These are phyloP conservation scores for Posidonia oceanica DNA, from an alignment of 116 monocot genomes.

Conservation along the genomic window DNA sequence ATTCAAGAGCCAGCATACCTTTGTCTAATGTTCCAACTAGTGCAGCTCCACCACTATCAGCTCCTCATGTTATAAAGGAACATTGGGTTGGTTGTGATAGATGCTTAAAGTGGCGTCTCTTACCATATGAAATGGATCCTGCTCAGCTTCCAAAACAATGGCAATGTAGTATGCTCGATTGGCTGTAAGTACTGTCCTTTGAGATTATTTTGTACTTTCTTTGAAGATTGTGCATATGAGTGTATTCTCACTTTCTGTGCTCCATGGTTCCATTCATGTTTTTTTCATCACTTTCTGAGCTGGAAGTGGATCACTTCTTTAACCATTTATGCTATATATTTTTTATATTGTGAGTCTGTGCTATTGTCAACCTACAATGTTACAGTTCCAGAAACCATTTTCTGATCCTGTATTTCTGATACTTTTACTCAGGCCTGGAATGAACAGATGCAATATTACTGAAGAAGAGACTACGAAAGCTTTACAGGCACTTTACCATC, in stretches of 20 bases:
- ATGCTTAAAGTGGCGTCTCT: constrained; percentile 82
- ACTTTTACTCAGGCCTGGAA: constrained; percentile 55
- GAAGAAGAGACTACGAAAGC: constrained; percentile 82
- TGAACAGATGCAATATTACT: constrained; percentile 67
- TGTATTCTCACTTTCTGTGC: neutral
- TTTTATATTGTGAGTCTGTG: too few relatives aligned
- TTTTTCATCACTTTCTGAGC: too few relatives aligned
- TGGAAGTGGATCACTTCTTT: too few relatives aligned
- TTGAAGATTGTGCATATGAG: neutral
- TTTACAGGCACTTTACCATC: constrained; percentile 47
- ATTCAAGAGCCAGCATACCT: constrained; percentile 7
- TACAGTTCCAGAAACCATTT: neutral
- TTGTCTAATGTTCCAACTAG: constrained; percentile 8
- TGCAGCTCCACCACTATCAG: constrained; percentile 18
- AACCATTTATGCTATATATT: too few relatives aligned
- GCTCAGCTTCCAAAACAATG: constrained; percentile 69
- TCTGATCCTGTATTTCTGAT: constrained; percentile 6
- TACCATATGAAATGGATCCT: constrained; percentile 63
- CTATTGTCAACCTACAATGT: too few relatives aligned
- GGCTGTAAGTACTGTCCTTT: constrained; percentile 74
- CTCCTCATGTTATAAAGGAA: constrained; percentile 62
- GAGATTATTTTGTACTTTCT: neutral
- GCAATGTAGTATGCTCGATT: constrained; percentile 73
- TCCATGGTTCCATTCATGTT: too few relatives aligned
- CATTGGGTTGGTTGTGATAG: constrained; percentile 89